A percentile compares a stretch with the other conserved stretches of the same genome.
Evolutionary conservation across 2,329 filamentous ascomycete species (phyloP).

Genomic region (Chaetomium strumarium): DNA sequence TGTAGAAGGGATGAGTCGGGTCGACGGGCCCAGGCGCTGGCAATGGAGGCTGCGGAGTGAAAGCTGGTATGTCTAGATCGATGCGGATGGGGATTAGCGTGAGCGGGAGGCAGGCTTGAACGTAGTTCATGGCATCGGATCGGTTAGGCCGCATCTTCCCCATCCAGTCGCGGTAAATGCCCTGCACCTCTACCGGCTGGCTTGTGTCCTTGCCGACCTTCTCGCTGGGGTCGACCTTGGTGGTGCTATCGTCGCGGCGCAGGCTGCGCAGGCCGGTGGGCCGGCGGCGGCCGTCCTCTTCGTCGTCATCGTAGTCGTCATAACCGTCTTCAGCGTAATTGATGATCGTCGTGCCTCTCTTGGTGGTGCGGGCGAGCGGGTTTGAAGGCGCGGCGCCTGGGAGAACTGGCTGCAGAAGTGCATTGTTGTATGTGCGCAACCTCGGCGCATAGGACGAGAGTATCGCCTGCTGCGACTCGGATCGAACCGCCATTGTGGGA

Average conservation of each 20-base stretch:
- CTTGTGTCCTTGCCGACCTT: conserved; percentile 78
- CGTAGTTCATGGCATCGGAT: conserved; percentile 55
- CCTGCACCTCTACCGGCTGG: conserved; percentile 75
- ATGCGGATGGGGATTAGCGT: conserved; percentile 94
- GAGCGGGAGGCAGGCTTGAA: conserved; percentile 70
- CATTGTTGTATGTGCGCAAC: conserved; percentile 84
- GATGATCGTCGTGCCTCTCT: conserved; percentile 91
- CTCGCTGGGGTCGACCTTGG: conserved; percentile 60
- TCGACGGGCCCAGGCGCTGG: conserved; percentile 63
- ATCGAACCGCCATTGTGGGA: conserved; percentile 42
- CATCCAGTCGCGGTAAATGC: conserved; percentile 96
- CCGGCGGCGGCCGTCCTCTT: conserved; percentile 68
- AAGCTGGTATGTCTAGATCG: conserved; percentile 83
- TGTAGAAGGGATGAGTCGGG: conserved; percentile 70
- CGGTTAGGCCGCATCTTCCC: conserved; percentile 57
- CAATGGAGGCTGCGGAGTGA: conserved; percentile 59
- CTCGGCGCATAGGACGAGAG: conserved; percentile 88
- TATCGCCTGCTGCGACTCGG: conserved; percentile 67
- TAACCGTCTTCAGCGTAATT: conserved; percentile 97
- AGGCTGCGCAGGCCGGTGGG: conserved; percentile 80
- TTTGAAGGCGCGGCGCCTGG: conserved; percentile 61
- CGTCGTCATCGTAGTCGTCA: conserved; percentile 70
- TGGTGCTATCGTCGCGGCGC: conserved; percentile 65
- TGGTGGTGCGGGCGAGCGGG: conserved; percentile 76
- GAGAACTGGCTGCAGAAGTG: conserved; percentile 78